Evolutionary conservation across 257 asterid species (phyloP).

Genomic region (Catharanthus roseus): DNA sequence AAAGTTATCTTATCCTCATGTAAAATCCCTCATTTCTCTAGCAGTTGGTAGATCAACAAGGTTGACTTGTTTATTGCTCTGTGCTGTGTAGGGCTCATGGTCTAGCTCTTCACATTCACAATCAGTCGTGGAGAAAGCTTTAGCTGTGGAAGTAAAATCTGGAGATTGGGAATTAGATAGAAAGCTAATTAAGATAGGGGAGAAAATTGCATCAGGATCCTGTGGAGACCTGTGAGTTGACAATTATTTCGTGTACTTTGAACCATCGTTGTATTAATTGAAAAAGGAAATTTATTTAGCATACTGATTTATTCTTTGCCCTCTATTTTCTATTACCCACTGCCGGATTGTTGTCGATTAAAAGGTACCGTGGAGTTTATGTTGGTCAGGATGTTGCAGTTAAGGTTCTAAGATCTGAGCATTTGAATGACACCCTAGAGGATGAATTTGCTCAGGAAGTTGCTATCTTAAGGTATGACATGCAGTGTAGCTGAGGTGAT

Average conservation of each 20-base stretch:
- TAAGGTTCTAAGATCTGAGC: constrained; percentile 75
- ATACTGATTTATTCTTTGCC: constrained; percentile 3
- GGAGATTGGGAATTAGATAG: constrained; percentile 75
- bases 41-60: neutral
- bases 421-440: constrained; percentile 60
- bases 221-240: constrained; percentile 78
- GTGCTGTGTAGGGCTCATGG: constrained; percentile 59
- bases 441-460: constrained; percentile 77
- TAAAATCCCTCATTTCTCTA: neutral
- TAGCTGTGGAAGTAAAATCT: constrained; percentile 30
- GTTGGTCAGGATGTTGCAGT: constrained; percentile 76
- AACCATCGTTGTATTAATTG: neutral
- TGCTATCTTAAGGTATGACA: constrained; percentile 58
- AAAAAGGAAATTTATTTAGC: constrained; percentile 5
- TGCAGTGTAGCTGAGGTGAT: neutral
- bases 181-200: constrained; percentile 71
- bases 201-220: constrained; percentile 84
- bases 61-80: constrained; percentile 15
- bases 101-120: constrained; percentile 53
- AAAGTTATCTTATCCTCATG: neutral
- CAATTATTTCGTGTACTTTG: constrained; percentile 4
- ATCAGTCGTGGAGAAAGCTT: constrained; percentile 38
- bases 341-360: constrained; percentile 20
- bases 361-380: constrained; percentile 77
- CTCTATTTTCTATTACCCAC: constrained; percentile 15